A percentile compares a stretch with the other conserved stretches of the same genome.
Evolutionary conservation across 1,139 yeast genomes (phyloP).

Genomic region (Protomyces inouyei): DNA sequence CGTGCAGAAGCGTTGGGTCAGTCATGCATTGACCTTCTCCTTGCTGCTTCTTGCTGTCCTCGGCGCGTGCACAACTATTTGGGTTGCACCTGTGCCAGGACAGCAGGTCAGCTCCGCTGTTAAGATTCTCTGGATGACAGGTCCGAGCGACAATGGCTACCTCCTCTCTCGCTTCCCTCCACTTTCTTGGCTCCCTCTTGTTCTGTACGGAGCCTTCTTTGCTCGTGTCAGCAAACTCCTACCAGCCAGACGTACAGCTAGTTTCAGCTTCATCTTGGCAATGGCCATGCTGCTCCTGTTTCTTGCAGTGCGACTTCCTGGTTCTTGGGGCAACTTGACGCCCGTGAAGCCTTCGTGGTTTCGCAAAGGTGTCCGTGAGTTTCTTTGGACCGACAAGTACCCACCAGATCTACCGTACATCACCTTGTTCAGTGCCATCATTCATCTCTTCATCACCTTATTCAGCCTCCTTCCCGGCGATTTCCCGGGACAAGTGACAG

Average conservation of each 20-base stretch:
- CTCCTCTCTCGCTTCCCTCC: constrained; percentile 22
- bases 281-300: constrained; percentile 1
- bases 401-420: constrained; percentile 23
- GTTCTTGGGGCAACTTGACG: constrained; percentile 18
- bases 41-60: constrained; percentile 1
- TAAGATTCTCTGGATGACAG: constrained; percentile 15
- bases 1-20: background rate
- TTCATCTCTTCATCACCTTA: constrained; percentile 7
- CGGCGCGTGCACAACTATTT: constrained; percentile 5
- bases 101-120: background rate
- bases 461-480: constrained; percentile 13
- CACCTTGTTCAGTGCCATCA: constrained; percentile 16
- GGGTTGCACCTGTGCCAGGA: background rate
- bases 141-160: background rate
- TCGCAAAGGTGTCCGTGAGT: constrained; percentile 13
- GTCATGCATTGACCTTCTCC: constrained; percentile 1
- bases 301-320: constrained; percentile 20
- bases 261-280: background rate
- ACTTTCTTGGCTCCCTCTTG: constrained; percentile 17
- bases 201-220: constrained; percentile 17
- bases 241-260: constrained; percentile 8
- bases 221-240: constrained; percentile 10
- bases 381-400: constrained; percentile 26
- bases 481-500: constrained; percentile 1
- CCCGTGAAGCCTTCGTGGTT: constrained; percentile 23